Conservation (phyloP, 2,329 filamentous ascomycete species). For the Fusarium duplospermum region DNA sequence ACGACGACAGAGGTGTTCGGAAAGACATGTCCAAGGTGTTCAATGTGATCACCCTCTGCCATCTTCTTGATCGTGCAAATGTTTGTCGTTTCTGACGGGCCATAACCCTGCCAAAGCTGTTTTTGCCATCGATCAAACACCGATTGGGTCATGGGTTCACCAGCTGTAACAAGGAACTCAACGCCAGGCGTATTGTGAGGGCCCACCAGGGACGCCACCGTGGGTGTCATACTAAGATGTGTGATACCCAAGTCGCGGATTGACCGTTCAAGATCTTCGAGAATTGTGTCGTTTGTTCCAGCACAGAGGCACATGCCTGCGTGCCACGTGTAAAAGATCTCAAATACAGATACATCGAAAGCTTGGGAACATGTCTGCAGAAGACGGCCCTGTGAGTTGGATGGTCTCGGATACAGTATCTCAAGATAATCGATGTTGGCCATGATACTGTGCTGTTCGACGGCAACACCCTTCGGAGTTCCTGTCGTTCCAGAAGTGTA, state of each 20-base stretch:
- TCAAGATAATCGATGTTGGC: conserved; percentile 79
- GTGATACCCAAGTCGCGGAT: conserved; percentile 75
- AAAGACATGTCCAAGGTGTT: conserved; percentile 81
- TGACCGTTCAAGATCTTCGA: conserved; percentile 75
- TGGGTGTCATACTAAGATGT: conserved; percentile 87
- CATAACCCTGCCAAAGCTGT: conserved; percentile 83
- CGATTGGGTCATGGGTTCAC: conserved; percentile 80
- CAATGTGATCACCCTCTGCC: conserved; percentile 66
- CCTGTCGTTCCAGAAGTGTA: conserved; percentile 90
- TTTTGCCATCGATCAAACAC: conserved; percentile 77
- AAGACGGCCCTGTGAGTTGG: conserved; percentile 63
- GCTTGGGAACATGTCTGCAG: conserved; percentile 87
- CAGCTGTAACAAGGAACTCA: conserved; percentile 81
- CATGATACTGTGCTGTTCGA: conserved; percentile 80
- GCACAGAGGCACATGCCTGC: conserved; percentile 83
- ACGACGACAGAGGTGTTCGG: conserved; percentile 82
- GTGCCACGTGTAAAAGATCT: conserved; percentile 88
- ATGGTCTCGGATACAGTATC: conserved; percentile 70
- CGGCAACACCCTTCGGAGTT: conserved; percentile 80
- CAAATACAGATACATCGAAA: conserved; percentile 90
- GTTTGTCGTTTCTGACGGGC: conserved; percentile 88
- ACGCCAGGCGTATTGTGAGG: conserved; percentile 77
- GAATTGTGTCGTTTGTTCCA: conserved; percentile 78
- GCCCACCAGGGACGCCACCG: conserved; percentile 80
- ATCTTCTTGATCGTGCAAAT: conserved; percentile 83